Evolutionary conservation across 176 grass and related monocot genomes (phyloP), one percentile per base, ranked within the genome.

Genomic region (Carex parvula): DNA sequence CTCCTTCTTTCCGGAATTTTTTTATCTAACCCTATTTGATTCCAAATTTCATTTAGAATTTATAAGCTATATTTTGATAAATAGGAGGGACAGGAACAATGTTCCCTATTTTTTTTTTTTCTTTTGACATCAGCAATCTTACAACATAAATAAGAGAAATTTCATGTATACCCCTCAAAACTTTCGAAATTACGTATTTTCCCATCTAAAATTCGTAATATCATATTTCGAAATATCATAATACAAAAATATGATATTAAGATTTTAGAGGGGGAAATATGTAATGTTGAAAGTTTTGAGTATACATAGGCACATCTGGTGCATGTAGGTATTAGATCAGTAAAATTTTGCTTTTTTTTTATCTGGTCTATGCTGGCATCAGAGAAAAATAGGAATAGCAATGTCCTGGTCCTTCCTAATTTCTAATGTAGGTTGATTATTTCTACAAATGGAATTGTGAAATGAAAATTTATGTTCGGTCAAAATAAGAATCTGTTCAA

Each of bases 101-200:
- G n/a, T 52, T 52, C 41, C 18, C 70, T 24, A 24, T n/a, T n/a
- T 74, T 74, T 74, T 50, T 22, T 44, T 74, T 74, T 74, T 74
- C 24, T 50, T 44, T 74, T 74, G 70, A 74, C 44, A 74, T 50
- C 70, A 21, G 9, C n/a, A n/a, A n/a, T n/a, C 9, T 35, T 67
- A 50, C 22, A 48, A 74, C n/a, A 39, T n/a, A 39, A 39, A 39
- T 39, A 39, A 0, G 37, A 5, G 37, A 5, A 39, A 39, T 6
- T 39, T 5, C 37, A 39, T 39, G 37, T 39, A 39, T 39, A 6
- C 37, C 37, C 37, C 37, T 39, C 33, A 35, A 35, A 39, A 39
- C 37, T 39, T 39, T 39, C 5, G 5, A 39, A 39, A 39, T 5
- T 39, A 39, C 5, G 5, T 39, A 39, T 39, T 39, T 39, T 5